A percentile compares a stretch with the other conserved stretches of the same genome.
These are phyloP conservation scores for Cephalotrichum gorgonifer DNA, from an alignment of 2,329 filamentous ascomycete species.

Conservation along the genomic window DNA sequence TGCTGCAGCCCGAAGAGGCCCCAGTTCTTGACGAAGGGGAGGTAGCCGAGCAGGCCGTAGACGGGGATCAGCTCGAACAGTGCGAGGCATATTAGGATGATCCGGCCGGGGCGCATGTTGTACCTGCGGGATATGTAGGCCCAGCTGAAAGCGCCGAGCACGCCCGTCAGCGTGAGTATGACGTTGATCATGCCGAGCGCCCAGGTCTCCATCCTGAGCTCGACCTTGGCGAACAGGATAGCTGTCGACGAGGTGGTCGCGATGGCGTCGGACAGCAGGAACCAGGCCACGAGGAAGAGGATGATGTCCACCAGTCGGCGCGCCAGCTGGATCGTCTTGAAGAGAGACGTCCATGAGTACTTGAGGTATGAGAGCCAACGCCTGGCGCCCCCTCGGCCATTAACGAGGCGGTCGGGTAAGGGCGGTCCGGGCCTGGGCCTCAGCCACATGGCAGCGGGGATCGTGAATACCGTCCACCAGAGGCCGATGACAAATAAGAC, in stretches of 20 bases:
- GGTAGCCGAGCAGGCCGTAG: conserved; percentile 80
- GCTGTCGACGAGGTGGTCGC: conserved; percentile 92
- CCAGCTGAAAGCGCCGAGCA: conserved; percentile 86
- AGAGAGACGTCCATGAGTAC: conserved; percentile 81
- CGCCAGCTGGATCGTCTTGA: conserved; percentile 67
- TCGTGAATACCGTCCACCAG: conserved; percentile 91
- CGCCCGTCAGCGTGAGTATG: conserved; percentile 74
- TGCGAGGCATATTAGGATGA: conserved; percentile 82
- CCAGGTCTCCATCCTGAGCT: conserved; percentile 79
- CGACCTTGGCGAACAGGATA: conserved; percentile 90
- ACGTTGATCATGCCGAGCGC: conserved; percentile 88
- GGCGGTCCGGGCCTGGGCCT: conserved; percentile 83
- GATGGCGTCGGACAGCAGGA: conserved; percentile 85
- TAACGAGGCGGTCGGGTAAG: conserved; percentile 30
- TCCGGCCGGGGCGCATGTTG: conserved; percentile 67
- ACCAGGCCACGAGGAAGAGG: conserved; percentile 82
- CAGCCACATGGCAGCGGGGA: conserved; percentile 81
- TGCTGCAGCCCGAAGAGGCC: conserved; percentile 82
- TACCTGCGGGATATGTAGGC: conserved; percentile 63
- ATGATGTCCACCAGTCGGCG: conserved; percentile 62
- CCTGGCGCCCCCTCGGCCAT: conserved; percentile 15
- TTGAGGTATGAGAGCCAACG: conserved; percentile 60
- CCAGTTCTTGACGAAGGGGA: conserved; percentile 65
- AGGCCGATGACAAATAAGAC: conserved; percentile 77
- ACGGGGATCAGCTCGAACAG: conserved; percentile 88